Conservation (phyloP, 2,329 filamentous ascomycete genomes). For the Pochonia chlamydosporia region DNA sequence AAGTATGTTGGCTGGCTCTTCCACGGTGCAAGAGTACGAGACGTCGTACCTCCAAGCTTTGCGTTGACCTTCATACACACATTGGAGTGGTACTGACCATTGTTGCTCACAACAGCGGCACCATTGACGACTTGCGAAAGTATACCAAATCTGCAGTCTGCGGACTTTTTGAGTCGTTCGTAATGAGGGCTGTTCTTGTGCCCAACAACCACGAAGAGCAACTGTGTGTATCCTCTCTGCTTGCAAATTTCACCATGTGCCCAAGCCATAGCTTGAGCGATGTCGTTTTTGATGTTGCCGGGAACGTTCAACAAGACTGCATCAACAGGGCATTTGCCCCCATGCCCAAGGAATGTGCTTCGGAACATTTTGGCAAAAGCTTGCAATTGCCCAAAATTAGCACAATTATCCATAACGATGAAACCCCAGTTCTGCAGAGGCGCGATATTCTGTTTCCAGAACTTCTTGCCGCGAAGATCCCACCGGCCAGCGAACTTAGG, state of each 20-base stretch:
- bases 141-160: slow-evolving; percentile 79
- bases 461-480: slow-evolving; percentile 78
- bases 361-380: slow-evolving; percentile 37
- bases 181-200: slow-evolving; percentile 69
- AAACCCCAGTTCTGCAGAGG: slow-evolving; percentile 72
- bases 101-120: slow-evolving; percentile 61
- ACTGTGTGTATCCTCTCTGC: slow-evolving; percentile 54
- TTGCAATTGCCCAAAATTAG: slow-evolving; percentile 30
- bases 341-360: slow-evolving; percentile 41
- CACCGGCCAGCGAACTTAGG: slow-evolving; percentile 70
- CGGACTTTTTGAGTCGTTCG: slow-evolving; percentile 80
- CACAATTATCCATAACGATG: slow-evolving; percentile 54
- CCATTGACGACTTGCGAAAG: slow-evolving; percentile 77
- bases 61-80: slow-evolving; percentile 96
- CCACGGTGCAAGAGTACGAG: slow-evolving; percentile 31
- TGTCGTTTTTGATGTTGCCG: slow-evolving; percentile 28
- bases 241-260: slow-evolving; percentile 46
- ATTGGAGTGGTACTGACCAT: slow-evolving; percentile 85
- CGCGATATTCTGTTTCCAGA: slow-evolving; percentile 56
- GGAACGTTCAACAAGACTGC: slow-evolving; percentile 30
- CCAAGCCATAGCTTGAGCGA: slow-evolving; percentile 43
- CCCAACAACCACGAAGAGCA: slow-evolving; percentile 73
- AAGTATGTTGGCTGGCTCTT: slow-evolving; percentile 26
- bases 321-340: slow-evolving; percentile 34
- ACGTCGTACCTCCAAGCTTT: slow-evolving; percentile 83